Base-by-base conservation (phyloP, 441 rosid genomes). In the Breynia disticha region DNA sequence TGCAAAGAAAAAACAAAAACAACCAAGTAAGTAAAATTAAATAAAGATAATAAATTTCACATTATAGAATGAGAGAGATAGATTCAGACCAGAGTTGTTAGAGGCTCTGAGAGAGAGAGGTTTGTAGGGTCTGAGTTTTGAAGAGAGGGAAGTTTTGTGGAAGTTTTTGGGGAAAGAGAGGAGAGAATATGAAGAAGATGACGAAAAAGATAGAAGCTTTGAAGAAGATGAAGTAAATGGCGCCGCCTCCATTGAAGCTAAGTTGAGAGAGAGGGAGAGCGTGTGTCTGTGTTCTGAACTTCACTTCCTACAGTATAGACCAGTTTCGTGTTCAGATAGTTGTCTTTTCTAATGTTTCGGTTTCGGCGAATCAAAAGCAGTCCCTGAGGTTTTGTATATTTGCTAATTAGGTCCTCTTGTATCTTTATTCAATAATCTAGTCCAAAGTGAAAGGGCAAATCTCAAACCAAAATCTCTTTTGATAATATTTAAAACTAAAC, bases 61-160 rank as follows among this genome's bases (percentile, higher is more conserved):
- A n/a, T 13, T 35, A n/a, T 47, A n/a, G 13, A 47, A n/a, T 20
- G 17, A 43, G 51, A 41, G 17, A 47, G 18, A 10, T 5, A 22
- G 14, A 38, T 20, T n/a, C n/a, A 41, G 45, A 32, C 63, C 63
- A 11, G 67, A 54, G 50, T 57, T 48, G 16, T 52, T 43, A 9
- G 63, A 59, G 35, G 65, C 53, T 22, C 65, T 56, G 2, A 66
- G 47, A 7, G 57, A 49, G 52, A 66, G 22, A 49, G 42, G 17
- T 52, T 53, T 21, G 19, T 48, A 52, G 11, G 56, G 39, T 38
- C 19, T 54, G 47, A 54, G n/a, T 4, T 50, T 35, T 5, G 46
- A 19, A 19, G 51, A 48, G 15, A 48, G n/a, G 22, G 28, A 41
- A 35, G 17, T 50, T 28, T 28, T 65, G 21, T 16, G 53, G 50